Percentiles rank a stretch among this genome's conserved stretches.
These are phyloP conservation scores for Violaceomyces palustris DNA, from an alignment of 1,284 basidiomycete genomes.

Conservation along the genomic window DNA sequence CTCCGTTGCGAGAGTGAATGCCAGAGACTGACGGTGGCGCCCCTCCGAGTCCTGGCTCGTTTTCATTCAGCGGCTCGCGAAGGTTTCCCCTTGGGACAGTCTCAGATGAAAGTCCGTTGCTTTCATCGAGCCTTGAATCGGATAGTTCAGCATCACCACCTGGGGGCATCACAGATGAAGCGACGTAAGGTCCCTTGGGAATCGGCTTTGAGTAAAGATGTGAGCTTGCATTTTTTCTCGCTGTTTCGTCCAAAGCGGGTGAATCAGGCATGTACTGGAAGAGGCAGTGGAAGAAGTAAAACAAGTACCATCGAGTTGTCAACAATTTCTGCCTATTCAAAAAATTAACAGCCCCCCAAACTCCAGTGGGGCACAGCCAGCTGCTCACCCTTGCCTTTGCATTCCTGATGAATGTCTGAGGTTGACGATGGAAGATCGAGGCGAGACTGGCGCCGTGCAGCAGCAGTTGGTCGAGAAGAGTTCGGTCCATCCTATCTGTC, in stretches of 20 bases:
- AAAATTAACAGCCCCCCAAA: too few species aligned
- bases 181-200: too few species aligned
- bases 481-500: constrained; percentile 77
- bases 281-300: neutral
- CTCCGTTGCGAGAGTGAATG: too few species aligned
- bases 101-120: too few species aligned
- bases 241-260: constrained; percentile 36
- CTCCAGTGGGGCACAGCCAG: neutral
- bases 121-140: too few species aligned
- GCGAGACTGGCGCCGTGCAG: constrained; percentile 45
- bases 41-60: too few species aligned
- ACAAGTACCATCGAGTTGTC: neutral
- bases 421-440: constrained; percentile 44
- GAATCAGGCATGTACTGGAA: constrained; percentile 30
- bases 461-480: constrained; percentile 47
- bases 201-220: constrained; percentile 42
- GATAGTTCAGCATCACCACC: too few species aligned
- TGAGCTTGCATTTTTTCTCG: constrained; percentile 27
- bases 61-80: too few species aligned
- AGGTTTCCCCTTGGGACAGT: too few species aligned
- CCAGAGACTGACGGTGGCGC: too few species aligned
- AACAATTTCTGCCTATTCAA: too few species aligned
- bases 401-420: constrained; percentile 43
- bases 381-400: constrained; percentile 23
- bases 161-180: too few species aligned